These are phyloP conservation scores for Epichloe elymi DNA, from an alignment of 2,329 filamentous ascomycete genomes.

Conservation along the genomic window DNA sequence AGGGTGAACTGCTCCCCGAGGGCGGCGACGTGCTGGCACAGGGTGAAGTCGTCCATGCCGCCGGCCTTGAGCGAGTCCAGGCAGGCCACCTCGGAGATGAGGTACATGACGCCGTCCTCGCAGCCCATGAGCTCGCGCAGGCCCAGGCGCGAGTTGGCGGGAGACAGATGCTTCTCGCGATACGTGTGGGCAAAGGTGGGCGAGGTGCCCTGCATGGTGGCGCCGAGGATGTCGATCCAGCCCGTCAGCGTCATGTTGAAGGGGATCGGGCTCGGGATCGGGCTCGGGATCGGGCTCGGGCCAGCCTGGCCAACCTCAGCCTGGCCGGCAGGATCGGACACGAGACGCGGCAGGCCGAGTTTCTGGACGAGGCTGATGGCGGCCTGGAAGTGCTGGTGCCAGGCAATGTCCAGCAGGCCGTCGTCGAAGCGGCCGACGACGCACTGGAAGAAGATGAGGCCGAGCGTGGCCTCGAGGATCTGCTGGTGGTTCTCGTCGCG, in stretches of 20 bases:
- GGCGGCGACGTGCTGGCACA: constrained; percentile 82
- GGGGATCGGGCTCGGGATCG: constrained; percentile 40
- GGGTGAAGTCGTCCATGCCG: constrained; percentile 70
- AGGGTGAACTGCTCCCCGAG: constrained; percentile 75
- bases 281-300: too few species aligned
- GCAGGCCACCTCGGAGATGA: constrained; percentile 95
- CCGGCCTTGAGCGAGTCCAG: constrained; percentile 77
- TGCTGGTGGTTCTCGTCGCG: constrained; percentile 71
- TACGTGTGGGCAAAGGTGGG: constrained; percentile 92
- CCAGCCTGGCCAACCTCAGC: too few species aligned
- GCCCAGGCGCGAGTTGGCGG: constrained; percentile 48
- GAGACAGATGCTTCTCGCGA: constrained; percentile 77
- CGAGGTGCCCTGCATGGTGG: constrained; percentile 77
- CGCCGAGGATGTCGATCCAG: constrained; percentile 95
- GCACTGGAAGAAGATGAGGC: constrained; percentile 94
- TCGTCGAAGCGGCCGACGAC: constrained; percentile 80
- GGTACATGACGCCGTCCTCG: constrained; percentile 92
- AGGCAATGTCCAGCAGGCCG: constrained; percentile 77
- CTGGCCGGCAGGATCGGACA: constrained; percentile 44
- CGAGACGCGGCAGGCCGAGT: constrained; percentile 61
- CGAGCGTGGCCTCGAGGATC: constrained; percentile 83
- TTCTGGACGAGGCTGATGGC: constrained; percentile 75
- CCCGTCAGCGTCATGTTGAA: constrained; percentile 93
- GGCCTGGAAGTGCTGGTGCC: constrained; percentile 94
- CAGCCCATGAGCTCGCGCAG: constrained; percentile 93